Evolutionary conservation across 345 rosid genomes (phyloP).

Genomic region (Salix suchowensis): DNA sequence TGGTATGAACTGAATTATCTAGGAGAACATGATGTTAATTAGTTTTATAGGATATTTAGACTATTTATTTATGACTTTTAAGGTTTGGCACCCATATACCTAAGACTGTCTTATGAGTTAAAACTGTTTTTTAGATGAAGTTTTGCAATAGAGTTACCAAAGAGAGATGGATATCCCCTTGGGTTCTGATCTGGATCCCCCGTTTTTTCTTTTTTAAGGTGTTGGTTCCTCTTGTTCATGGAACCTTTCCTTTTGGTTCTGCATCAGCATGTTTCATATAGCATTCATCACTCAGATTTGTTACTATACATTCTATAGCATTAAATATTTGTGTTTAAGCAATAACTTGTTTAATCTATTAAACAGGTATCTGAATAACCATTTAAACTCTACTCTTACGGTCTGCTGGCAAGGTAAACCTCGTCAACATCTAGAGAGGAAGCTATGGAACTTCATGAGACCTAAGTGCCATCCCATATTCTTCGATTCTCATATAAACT

Average conservation of each 20-base stretch:
- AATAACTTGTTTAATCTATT: conserved; percentile 3
- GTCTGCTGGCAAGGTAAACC: conserved; percentile 60
- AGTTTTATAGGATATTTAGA: too few species aligned
- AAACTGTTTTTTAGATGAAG: not conserved
- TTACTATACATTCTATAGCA: not conserved
- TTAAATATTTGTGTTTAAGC: not conserved
- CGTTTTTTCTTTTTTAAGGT: not conserved
- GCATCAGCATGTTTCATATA: not conserved
- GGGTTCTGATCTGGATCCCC: not conserved
- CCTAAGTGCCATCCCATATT: conserved; percentile 81
- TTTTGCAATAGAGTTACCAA: not conserved
- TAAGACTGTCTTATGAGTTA: not conserved
- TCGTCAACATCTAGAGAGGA: conserved; percentile 32
- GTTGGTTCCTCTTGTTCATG: not conserved
- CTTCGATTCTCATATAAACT: conserved; percentile 73
- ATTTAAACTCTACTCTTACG: conserved; percentile 57
- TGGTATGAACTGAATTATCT: not conserved
- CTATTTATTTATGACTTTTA: not conserved
- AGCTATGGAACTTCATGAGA: conserved; percentile 49
- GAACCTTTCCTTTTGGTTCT: not conserved
- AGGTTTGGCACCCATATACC: not conserved
- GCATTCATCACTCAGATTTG: not conserved
- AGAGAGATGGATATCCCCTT: not conserved
- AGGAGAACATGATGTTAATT: not conserved
- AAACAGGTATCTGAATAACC: conserved; percentile 64